A percentile compares a stretch with the other conserved stretches of the same genome.
These are phyloP conservation scores for Pouteria campechiana DNA, from an alignment of 179 eudicot genomes.

Conservation along the genomic window DNA sequence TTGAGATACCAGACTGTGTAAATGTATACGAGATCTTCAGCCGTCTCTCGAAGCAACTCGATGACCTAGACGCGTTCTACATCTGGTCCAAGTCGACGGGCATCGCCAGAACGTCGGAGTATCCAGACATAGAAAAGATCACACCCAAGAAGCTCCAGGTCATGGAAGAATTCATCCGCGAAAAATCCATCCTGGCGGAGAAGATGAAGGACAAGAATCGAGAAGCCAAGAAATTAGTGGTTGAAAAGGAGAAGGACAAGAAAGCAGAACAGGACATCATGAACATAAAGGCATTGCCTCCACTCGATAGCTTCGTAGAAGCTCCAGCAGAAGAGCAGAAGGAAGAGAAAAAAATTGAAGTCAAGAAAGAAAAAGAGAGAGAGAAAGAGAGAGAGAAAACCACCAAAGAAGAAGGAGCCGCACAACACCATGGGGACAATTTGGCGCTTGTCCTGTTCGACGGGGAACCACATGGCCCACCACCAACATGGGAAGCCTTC, in stretches of 20 bases:
- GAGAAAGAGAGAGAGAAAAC: conserved; percentile 7
- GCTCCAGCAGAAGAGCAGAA: conserved; percentile 12
- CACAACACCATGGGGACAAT: conserved; percentile 34
- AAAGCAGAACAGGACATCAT: conserved; percentile 39
- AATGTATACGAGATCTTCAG: conserved; percentile 43
- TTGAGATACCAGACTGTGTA: conserved; percentile 37
- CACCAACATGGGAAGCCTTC: conserved; percentile 60
- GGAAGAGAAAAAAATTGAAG: too few species aligned
- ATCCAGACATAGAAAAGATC: conserved; percentile 60
- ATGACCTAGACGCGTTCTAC: conserved; percentile 64
- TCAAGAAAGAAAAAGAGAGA: conserved; percentile 3
- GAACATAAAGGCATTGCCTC: conserved; percentile 56
- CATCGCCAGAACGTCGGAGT: conserved; percentile 54
- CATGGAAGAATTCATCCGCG: conserved; percentile 66
- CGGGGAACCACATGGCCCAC: conserved; percentile 12
- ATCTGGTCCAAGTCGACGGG: conserved; percentile 51
- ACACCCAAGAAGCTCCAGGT: conserved; percentile 51
- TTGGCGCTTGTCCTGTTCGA: conserved; percentile 67
- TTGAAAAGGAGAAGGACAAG: conserved; percentile 16
- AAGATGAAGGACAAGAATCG: conserved; percentile 2
- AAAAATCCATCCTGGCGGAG: conserved; percentile 21
- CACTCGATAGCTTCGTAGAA: conserved; percentile 41
- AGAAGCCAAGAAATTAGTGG: conserved; percentile 10
- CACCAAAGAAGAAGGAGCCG: conserved; percentile 24
- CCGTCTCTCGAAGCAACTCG: conserved; percentile 58